These are phyloP conservation scores for Magnusiomyces paraingens DNA, from an alignment of 1,139 yeast species.

Conservation along the genomic window DNA sequence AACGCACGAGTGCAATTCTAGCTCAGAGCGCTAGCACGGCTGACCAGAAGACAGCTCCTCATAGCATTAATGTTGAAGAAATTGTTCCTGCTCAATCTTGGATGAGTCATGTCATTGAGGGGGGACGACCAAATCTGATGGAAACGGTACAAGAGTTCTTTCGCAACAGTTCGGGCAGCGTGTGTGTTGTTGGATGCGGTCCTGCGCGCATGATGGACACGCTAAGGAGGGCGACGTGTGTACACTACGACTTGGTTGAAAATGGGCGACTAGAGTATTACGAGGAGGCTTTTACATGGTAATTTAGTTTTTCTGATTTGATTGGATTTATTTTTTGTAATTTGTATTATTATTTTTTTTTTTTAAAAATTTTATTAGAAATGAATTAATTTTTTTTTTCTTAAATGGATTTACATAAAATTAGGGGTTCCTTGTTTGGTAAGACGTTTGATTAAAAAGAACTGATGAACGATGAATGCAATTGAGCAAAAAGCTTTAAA, in stretches of 20 bases:
- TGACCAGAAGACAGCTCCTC: not conserved
- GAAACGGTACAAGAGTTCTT: slow-evolving; percentile 24
- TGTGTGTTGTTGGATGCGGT: slow-evolving; percentile 35
- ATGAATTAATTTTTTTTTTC: too few relatives aligned
- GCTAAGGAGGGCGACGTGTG: slow-evolving; percentile 26
- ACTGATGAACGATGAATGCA: too few relatives aligned
- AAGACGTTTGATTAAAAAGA: too few relatives aligned
- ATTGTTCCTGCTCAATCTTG: not conserved
- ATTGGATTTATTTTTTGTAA: not conserved
- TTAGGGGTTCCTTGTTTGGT: too few relatives aligned
- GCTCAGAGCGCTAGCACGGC: not conserved
- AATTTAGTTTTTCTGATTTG: not conserved
- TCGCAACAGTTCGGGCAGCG: slow-evolving; percentile 26
- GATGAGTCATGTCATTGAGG: slow-evolving; percentile 18
- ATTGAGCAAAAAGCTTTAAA: too few relatives aligned
- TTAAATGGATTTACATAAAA: too few relatives aligned
- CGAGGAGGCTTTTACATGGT: slow-evolving; percentile 37
- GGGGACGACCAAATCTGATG: slow-evolving; percentile 26
- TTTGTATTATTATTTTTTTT: too few relatives aligned
- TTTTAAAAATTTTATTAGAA: too few relatives aligned
- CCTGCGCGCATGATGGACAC: slow-evolving; percentile 36
- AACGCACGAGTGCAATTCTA: not conserved
- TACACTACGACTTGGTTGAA: slow-evolving; percentile 26
- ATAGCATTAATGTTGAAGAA: not conserved
- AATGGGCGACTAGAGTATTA: slow-evolving; percentile 34